Evolutionary conservation across 2,329 filamentous ascomycete species (phyloP).

Genomic region (Verticillium longisporum): DNA sequence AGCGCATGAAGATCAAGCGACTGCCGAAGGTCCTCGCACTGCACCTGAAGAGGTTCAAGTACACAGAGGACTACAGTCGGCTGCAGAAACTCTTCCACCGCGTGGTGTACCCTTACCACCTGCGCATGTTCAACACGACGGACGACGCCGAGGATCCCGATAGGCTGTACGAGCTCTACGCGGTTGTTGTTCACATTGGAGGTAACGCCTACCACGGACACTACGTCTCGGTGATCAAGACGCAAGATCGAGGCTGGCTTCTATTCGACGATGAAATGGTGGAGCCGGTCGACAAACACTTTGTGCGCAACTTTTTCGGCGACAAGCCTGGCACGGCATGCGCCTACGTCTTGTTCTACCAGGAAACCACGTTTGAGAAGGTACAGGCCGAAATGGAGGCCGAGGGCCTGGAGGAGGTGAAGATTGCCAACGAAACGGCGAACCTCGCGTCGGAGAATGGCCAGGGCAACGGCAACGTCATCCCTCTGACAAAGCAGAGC

Average conservation of each 20-base stretch:
- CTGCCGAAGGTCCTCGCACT: slow-evolving; percentile 86
- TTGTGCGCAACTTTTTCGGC: slow-evolving; percentile 94
- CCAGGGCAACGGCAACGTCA: slow-evolving; percentile 30
- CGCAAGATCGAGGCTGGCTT: slow-evolving; percentile 89
- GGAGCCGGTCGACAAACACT: slow-evolving; percentile 93
- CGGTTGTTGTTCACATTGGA: slow-evolving; percentile 94
- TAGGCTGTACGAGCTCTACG: slow-evolving; percentile 91
- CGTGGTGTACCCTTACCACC: slow-evolving; percentile 93
- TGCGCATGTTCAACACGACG: slow-evolving; percentile 95
- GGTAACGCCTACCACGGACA: slow-evolving; percentile 96
- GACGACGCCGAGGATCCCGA: slow-evolving; percentile 93
- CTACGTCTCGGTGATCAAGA: slow-evolving; percentile 97
- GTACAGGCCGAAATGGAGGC: slow-evolving; percentile 73
- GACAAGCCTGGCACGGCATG: slow-evolving; percentile 87
- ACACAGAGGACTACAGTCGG: slow-evolving; percentile 89
- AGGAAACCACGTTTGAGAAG: slow-evolving; percentile 72
- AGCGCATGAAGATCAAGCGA: slow-evolving; percentile 98
- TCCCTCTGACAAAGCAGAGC: slow-evolving; percentile 40
- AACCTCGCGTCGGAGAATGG: slow-evolving; percentile 43
- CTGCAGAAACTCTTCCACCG: slow-evolving; percentile 95
- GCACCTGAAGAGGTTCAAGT: slow-evolving; percentile 96
- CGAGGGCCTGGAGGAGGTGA: slow-evolving; percentile 61
- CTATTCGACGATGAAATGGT: slow-evolving; percentile 98
- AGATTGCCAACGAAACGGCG: slow-evolving; percentile 49
- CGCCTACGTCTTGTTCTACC: slow-evolving; percentile 96